Percentiles rank a stretch among this genome's conserved stretches.
These are phyloP conservation scores for Ceratocystis destructans DNA, from an alignment of 2,329 filamentous ascomycete genomes.

Conservation along the genomic window DNA sequence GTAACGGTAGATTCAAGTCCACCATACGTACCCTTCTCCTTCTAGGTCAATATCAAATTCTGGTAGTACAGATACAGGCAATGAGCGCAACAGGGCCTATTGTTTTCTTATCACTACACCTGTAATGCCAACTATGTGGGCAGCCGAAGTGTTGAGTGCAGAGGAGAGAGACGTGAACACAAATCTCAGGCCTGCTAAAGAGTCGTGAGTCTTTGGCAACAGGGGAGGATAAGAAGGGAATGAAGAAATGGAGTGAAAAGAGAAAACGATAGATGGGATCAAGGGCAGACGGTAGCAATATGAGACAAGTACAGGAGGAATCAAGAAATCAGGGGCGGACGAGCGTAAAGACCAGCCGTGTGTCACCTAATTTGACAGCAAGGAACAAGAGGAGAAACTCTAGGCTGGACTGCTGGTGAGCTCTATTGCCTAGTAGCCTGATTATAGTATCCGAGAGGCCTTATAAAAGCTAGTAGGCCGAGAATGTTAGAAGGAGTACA, in stretches of 20 bases:
- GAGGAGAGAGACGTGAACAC: background rate
- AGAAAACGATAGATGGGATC: background rate
- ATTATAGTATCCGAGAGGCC: background rate
- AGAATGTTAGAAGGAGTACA: background rate
- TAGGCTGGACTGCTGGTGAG: no score
- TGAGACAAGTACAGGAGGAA: background rate
- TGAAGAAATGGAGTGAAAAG: background rate
- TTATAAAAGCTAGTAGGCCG: background rate
- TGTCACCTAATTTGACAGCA: background rate
- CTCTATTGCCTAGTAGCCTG: background rate
- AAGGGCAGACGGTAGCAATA: background rate
- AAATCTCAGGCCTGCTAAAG: background rate
- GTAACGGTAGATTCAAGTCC: background rate
- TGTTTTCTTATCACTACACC: slow-evolving; percentile 14
- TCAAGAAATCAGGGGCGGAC: background rate
- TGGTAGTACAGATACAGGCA: background rate
- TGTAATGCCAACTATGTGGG: slow-evolving; percentile 9
- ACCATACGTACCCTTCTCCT: background rate
- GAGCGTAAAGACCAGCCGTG: background rate
- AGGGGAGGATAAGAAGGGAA: background rate
- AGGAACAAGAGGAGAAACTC: background rate
- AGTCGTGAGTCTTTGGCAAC: background rate
- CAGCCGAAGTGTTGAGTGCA: slow-evolving; percentile 1
- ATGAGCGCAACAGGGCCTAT: background rate
- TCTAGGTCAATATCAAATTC: slow-evolving; percentile 4